Evolutionary conservation across 108 stramenopile genomes (phyloP), one percentile per base, ranked within the genome.

Genomic region (Stephanodiscus triporus): DNA sequence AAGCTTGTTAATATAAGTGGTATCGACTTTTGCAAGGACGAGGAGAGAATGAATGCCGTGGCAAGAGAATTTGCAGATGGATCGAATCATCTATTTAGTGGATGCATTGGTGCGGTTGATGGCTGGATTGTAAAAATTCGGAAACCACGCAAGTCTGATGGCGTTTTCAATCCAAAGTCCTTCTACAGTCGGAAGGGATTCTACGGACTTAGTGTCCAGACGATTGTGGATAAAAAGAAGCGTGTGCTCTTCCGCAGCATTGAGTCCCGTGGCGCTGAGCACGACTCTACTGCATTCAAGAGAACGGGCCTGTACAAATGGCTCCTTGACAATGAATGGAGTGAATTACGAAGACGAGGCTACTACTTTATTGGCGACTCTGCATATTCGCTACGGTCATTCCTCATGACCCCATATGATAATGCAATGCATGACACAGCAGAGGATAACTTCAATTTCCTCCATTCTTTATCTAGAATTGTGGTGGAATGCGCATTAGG

Each of bases 401-500:
- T 69, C 60, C 36, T 80, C 14, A 4, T 73, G 5, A 55, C 63
- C 17, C 78, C 78, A 7, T 73, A 62, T 62, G 64, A 73, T 68
- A 66, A 66, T 49, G 24, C 48, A 16, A 4, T 49, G 14, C 65
- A 66, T 53, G 60, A 30, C 16, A 38, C 57, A 4, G 30, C 66
- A n/a, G 57, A 54, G 63, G 79, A 80, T 16, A 68, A 54, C 29
- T 80, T 16, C 66, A 73, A 80, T 49, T 80, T 50, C n/a, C 68
- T 54, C 17, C 72, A 59, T 24, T 80, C 78, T 24, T 68, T 47
- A 9, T 34, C 30, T 6, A 51, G 66, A 13, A 80, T 80, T 14
- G 37, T 19, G 4, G 65, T 80, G 11, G 78, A 80, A 45, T 80
- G 78, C 30, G 58, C 78, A 19, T 80, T 80, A 73, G 78, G 73